Percentiles rank a stretch among this genome's conserved stretches.
Conservation (phyloP, 331 rosid genomes). For the Rhamnella rubrinervis region DNA sequence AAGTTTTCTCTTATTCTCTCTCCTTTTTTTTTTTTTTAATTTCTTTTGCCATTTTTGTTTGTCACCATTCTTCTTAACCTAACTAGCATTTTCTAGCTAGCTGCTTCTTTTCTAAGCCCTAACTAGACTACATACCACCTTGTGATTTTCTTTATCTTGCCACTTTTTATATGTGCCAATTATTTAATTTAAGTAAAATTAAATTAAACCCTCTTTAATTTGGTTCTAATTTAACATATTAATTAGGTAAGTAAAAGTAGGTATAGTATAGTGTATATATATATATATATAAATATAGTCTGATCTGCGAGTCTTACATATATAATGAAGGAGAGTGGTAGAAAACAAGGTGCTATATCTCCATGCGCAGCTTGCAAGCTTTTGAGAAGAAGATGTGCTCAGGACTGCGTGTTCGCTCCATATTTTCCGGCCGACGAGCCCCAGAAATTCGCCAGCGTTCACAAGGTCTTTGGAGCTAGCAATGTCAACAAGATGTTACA, state of each 20-base stretch:
- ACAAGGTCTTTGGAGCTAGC: conserved; percentile 97
- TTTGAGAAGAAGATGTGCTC: conserved; percentile 80
- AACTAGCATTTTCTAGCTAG: neutral
- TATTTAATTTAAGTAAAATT: too few relatives aligned
- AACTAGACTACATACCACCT: too few relatives aligned
- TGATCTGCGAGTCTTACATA: conserved; percentile 2
- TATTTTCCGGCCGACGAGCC: conserved; percentile 98
- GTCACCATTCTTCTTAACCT: neutral
- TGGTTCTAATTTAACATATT: neutral
- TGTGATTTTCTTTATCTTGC: too few relatives aligned
- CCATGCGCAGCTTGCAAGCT: conserved; percentile 99
- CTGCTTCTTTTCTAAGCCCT: neutral
- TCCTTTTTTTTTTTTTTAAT: neutral
- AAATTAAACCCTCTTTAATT: neutral
- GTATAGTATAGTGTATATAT: neutral
- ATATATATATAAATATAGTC: neutral
- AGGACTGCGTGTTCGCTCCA: conserved; percentile 91
- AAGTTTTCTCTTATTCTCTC: conserved; percentile 5
- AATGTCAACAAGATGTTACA: conserved; percentile 97
- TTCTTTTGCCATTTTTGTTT: neutral
- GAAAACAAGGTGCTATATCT: conserved; percentile 77
- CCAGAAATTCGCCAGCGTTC: conserved; percentile 87
- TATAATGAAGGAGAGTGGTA: conserved; percentile 65
- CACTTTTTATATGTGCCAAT: too few relatives aligned
- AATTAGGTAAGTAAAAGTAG: neutral